Evolutionary conservation across 441 rosid genomes (phyloP).

Genomic region (Bocquillonia castaneifolia): DNA sequence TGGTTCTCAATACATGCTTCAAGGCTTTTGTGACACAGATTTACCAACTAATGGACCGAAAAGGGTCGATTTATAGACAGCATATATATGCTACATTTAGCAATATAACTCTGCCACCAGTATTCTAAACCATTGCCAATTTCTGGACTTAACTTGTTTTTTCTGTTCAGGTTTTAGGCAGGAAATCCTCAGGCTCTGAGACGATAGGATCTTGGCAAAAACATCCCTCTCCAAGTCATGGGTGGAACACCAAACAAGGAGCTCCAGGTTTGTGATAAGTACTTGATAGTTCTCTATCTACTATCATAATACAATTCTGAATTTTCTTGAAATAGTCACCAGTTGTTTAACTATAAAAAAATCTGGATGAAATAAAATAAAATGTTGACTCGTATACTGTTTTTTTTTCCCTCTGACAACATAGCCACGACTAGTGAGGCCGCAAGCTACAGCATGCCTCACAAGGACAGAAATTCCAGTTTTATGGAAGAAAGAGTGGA

Average conservation of each 20-base stretch:
- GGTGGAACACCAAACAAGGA: slow-evolving; percentile 44
- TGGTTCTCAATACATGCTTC: background rate
- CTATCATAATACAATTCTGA: background rate
- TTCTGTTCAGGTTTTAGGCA: slow-evolving; percentile 43
- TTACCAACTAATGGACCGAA: background rate
- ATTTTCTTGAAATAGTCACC: background rate
- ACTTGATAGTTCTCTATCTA: too few species aligned
- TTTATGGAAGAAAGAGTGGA: slow-evolving; percentile 46
- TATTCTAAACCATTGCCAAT: too few species aligned
- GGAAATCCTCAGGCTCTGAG: slow-evolving; percentile 39
- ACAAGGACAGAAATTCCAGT: slow-evolving; percentile 30
- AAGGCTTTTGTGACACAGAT: background rate
- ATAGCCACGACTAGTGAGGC: slow-evolving; percentile 35
- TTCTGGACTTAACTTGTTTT: slow-evolving; percentile 8
- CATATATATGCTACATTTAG: too few species aligned
- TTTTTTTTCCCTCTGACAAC: background rate
- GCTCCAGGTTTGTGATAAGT: slow-evolving; percentile 37
- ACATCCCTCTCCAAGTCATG: slow-evolving; percentile 36
- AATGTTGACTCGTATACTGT: slow-evolving; percentile 5
- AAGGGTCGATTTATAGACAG: background rate
- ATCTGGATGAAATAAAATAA: too few species aligned
- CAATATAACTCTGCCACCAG: background rate
- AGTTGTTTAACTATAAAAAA: background rate
- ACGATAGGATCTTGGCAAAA: slow-evolving; percentile 41
- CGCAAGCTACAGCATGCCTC: slow-evolving; percentile 25